Evolutionary conservation across 352 stramenopile species (phyloP), one percentile per base, ranked within the genome.

Genomic region (Globisporangium carolinianum): DNA sequence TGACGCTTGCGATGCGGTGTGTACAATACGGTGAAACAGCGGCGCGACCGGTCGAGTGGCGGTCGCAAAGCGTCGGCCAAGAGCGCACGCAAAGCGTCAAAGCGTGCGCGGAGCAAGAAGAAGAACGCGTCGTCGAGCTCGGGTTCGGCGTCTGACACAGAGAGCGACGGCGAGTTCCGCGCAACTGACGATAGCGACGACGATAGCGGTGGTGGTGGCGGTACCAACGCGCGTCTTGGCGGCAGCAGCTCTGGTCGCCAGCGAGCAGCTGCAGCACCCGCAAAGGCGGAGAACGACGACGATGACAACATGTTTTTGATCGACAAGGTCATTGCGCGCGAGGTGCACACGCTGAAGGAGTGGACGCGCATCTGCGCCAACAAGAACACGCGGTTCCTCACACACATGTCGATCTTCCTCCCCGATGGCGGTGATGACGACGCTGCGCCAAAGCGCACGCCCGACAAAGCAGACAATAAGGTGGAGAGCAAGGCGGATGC

Each of bases 401-500:
- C 74, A 1, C 82, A 90, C 53, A 85, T 70, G 47, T 95, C 85
- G 11, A 95, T 95, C 56, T 95, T 94, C 56, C 18, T 92, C 11
- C 72, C 79, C 6, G 69, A 86, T 3, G 73, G 86, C 0, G 76
- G 83, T 1, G 77, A 72, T 6, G 75, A 71, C 39, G 69, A 56
- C 12, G 58, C 32, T 24, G 66, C 42, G 32, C 42, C 35, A 7
- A 39, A 37, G 6, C 47, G 54, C 3, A 55, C 53, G 10, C 46
- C 54, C 7, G 62, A 49, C 45, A 65, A 41, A 32, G 24, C 24
- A 32, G 24, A 32, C 24, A 32, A 2, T 32, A 32, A 32, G 24
- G 24, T 32, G 24, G 24, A 32, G 1, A 32, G 24, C 24, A 32
- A 32, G 24, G 2, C 2, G 24, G 24, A 32, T 32, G 24, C 24